These are phyloP conservation scores for Phytophthora tubulina DNA, from an alignment of 352 stramenopile genomes.

Conservation along the genomic window DNA sequence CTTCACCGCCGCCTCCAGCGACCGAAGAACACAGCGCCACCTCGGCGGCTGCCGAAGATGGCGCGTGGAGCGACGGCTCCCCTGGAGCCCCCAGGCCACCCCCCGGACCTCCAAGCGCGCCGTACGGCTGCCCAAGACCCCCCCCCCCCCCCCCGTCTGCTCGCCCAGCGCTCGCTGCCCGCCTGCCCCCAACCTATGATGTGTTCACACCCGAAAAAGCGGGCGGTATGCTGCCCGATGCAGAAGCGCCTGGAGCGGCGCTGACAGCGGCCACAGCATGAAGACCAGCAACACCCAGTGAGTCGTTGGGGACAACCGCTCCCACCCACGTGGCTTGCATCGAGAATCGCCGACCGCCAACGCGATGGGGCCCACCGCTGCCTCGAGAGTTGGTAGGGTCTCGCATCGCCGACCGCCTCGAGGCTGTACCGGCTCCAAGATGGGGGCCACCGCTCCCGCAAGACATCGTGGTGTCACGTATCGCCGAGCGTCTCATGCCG, in stretches of 20 bases:
- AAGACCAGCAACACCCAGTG: background rate
- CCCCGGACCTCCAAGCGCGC: too few species aligned
- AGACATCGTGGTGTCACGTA: too few species aligned
- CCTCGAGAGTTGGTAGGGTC: background rate
- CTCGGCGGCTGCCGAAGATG: too few species aligned
- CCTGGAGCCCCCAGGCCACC: too few species aligned
- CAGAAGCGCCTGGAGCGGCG: background rate
- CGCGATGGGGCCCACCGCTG: background rate
- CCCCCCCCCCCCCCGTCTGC: too few species aligned
- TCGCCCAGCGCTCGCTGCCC: too few species aligned
- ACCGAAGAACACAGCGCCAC: too few species aligned
- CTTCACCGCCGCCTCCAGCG: too few species aligned
- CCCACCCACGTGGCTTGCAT: background rate
- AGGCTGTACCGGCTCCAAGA: too few species aligned
- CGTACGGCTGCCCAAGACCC: too few species aligned
- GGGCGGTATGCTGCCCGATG: background rate
- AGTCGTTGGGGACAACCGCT: background rate
- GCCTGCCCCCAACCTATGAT: background rate
- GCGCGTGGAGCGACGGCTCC: too few species aligned
- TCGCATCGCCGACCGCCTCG: background rate
- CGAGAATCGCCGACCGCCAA: background rate
- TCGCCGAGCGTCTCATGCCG: too few species aligned
- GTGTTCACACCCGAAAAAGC: background rate
- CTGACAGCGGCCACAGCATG: background rate
- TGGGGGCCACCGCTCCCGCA: background rate